A percentile compares a stretch with the other conserved stretches of the same genome.
phyloP scores from a whole-genome alignment of 2,329 filamentous ascomycete species.

The Endoconidiophora polonica region DNA sequence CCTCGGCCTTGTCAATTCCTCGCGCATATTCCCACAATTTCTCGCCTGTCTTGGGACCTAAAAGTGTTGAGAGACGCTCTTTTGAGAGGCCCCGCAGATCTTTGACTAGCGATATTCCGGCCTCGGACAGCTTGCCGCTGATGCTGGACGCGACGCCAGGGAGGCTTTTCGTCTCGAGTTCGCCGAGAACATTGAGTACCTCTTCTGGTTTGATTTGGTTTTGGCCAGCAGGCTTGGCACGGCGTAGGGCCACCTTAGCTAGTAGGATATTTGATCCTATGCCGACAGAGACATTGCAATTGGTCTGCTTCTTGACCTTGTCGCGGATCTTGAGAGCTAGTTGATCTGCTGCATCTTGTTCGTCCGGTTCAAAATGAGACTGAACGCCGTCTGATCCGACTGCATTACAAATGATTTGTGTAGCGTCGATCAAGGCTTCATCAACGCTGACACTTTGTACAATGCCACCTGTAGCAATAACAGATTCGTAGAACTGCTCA shows the following conservation, averaged over 20 bases:
- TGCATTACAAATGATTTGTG: constrained; percentile 46
- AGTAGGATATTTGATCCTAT: constrained; percentile 82
- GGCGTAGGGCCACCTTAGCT: constrained; percentile 78
- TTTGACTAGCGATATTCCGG: constrained; percentile 66
- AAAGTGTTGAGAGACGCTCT: constrained; percentile 52
- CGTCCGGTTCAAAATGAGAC: constrained; percentile 19
- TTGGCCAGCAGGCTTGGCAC: constrained; percentile 88
- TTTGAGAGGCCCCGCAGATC: constrained; percentile 65
- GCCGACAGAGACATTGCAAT: constrained; percentile 78
- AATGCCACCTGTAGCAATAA: constrained; percentile 60
- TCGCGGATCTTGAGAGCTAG: constrained; percentile 45
- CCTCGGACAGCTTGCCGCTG: constrained; percentile 70
- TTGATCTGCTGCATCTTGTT: constrained; percentile 59
- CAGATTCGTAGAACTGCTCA: constrained; percentile 67
- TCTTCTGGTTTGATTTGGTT: constrained; percentile 73
- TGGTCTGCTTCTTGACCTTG: constrained; percentile 56
- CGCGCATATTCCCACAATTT: constrained; percentile 81
- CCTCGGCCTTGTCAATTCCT: constrained; percentile 71
- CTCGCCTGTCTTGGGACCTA: constrained; percentile 86
- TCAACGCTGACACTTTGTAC: constrained; percentile 97
- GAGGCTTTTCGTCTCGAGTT: constrained; percentile 61
- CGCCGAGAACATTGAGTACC: constrained; percentile 58
- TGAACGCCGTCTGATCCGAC: constrained; percentile 45
- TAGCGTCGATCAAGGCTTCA: constrained; percentile 79
- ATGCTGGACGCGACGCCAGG: constrained; percentile 90